Percentiles rank a stretch among this genome's conserved stretches.
Conservation (phyloP, 164 flowering plant species). For the Liquidambar formosana region DNA sequence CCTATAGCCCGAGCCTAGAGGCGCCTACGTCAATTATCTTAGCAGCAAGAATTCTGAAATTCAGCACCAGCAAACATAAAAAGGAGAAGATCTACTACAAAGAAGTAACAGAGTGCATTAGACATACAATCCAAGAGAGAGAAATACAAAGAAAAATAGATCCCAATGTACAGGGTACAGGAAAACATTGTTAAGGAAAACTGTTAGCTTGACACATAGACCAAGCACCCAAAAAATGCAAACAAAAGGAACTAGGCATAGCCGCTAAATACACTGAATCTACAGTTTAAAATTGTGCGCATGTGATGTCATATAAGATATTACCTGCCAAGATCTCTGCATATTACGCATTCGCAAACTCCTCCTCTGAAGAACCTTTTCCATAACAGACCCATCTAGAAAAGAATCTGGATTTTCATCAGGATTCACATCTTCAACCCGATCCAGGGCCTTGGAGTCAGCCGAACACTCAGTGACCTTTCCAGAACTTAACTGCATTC, state of each 20-base stretch:
- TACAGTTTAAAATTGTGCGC: background rate
- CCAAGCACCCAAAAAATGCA: background rate
- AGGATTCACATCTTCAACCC: constrained; percentile 33
- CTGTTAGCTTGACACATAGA: background rate
- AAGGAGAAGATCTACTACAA: background rate
- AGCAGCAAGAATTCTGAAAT: background rate
- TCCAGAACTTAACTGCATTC: constrained; percentile 54
- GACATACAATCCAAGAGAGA: background rate
- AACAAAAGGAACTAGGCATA: background rate
- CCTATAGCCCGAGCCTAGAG: background rate
- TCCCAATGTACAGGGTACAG: background rate
- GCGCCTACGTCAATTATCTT: background rate
- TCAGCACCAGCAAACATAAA: background rate
- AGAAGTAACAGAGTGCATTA: background rate
- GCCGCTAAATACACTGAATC: background rate
- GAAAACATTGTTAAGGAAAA: too few species aligned
- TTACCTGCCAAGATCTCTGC: constrained; percentile 93
- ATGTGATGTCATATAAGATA: background rate
- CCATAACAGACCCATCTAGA: constrained; percentile 87
- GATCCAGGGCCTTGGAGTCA: constrained; percentile 24
- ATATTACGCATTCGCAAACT: constrained; percentile 86
- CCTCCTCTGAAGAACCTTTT: constrained; percentile 90
- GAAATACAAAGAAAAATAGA: background rate
- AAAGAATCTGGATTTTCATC: constrained; percentile 59
- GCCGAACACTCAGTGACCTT: constrained; percentile 28